phyloP scores from a whole-genome alignment of 148 eudicot genomes.

The Rhododendron molle region DNA sequence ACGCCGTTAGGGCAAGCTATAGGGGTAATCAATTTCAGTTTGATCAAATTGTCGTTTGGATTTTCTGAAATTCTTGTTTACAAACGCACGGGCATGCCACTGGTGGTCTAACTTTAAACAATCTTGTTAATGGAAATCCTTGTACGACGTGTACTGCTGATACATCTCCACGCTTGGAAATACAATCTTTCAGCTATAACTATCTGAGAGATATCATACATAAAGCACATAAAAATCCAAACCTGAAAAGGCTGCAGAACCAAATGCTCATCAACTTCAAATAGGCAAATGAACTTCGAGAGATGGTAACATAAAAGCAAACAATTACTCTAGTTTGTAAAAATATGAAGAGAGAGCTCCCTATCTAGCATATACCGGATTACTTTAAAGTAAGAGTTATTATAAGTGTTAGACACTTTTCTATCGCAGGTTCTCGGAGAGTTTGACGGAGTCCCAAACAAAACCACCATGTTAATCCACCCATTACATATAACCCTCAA shows the following conservation, averaged over 20 bases:
- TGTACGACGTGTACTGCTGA: neutral
- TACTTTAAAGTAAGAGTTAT: neutral
- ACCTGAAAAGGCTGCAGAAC: neutral
- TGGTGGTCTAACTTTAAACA: too few species aligned
- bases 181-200: neutral
- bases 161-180: neutral
- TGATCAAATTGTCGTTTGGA: too few species aligned
- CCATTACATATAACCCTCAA: neutral
- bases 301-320: neutral
- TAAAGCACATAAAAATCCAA: neutral
- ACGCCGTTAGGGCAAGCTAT: neutral
- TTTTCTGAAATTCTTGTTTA: too few species aligned
- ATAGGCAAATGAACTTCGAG: neutral
- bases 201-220: neutral
- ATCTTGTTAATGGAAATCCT: too few species aligned
- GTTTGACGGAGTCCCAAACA: neutral
- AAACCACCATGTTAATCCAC: neutral
- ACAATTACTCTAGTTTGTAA: neutral
- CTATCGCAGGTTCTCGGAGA: neutral
- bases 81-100: too few species aligned
- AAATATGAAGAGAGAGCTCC: neutral
- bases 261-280: conserved; percentile 1
- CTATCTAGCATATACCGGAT: neutral
- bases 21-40: too few species aligned
- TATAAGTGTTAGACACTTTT: neutral